Evolutionary conservation across 2,329 filamentous ascomycete species (phyloP), one percentile per base, ranked within the genome.

Genomic region (Trichoderma hamatum): DNA sequence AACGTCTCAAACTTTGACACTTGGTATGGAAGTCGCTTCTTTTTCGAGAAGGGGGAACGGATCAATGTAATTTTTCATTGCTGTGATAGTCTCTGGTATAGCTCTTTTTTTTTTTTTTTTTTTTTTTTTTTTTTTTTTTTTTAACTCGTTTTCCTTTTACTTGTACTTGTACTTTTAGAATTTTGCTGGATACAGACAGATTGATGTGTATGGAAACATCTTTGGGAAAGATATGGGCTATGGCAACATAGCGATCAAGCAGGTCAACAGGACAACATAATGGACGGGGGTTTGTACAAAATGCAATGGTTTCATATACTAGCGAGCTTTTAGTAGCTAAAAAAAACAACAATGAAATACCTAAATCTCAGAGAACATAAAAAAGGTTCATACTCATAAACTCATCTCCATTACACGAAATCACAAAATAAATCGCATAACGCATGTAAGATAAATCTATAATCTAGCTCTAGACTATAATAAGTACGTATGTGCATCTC

Each of bases 231-330:
- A 59, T 36, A 39, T 26, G 34, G n/a, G 52, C 39, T n/a, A 32
- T 66, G 63, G 63, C 63, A 30, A 66, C 54, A 51, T 49, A 39
- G 63, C n/a, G 30, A 51, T 58, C 16, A 66, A 26, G 28, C 39
- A 39, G 54, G 58, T n/a, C 21, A 66, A 65, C 63, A 51, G 63
- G 54, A 66, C 63, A 43, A 28, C 28, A 36, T 34, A 51, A 49
- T 36, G 54, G 63, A 54, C 28, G 54, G 54, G 4, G 26, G 49
- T 59, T 58, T 58, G 39, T 49, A 43, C 9, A 58, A 58, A 36
- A 55, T 64, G 10, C 46, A 5, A 49, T 13, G 21, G n/a, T 7
- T 49, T 49, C 1, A 49, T 49, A 21, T 24, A 13, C 10, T 49
- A 10, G n/a, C n/a, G 46, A 49, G 43, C 10, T 5, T 13, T 24